These are phyloP conservation scores for Syzygium oleosum DNA, from an alignment of 345 rosid genomes.

Conservation along the genomic window DNA sequence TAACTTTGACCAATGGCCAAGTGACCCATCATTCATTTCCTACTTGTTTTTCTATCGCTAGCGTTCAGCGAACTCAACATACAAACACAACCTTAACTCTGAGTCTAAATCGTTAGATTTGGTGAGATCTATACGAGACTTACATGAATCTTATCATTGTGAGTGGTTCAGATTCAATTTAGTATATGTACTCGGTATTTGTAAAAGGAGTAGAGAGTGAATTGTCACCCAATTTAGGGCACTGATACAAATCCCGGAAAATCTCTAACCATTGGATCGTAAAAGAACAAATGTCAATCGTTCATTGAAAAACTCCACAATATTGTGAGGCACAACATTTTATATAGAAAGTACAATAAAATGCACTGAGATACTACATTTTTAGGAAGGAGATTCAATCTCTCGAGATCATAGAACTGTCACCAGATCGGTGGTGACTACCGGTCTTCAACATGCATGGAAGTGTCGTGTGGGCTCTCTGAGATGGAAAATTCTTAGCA, in stretches of 20 bases:
- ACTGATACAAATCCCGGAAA: neutral
- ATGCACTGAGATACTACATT: neutral
- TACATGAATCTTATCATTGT: neutral
- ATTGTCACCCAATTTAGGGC: neutral
- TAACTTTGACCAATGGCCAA: neutral
- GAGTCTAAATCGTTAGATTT: neutral
- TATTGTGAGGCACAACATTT: neutral
- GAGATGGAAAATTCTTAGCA: neutral
- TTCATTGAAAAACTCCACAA: neutral
- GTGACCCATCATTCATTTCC: neutral
- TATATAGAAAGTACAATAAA: neutral
- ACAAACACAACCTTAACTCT: neutral
- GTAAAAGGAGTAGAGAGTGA: neutral
- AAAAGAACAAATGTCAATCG: neutral
- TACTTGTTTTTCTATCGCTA: neutral
- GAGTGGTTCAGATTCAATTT: neutral
- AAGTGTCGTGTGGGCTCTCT: neutral
- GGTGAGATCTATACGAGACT: neutral
- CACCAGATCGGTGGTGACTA: neutral
- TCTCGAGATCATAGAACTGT: neutral
- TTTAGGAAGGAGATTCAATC: neutral
- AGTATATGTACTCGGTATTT: neutral
- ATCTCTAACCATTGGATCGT: neutral
- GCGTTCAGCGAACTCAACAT: neutral
- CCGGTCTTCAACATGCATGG: neutral